These are phyloP conservation scores for Elongisporangium anandrum DNA, from an alignment of 352 stramenopile genomes.

Conservation along the genomic window DNA sequence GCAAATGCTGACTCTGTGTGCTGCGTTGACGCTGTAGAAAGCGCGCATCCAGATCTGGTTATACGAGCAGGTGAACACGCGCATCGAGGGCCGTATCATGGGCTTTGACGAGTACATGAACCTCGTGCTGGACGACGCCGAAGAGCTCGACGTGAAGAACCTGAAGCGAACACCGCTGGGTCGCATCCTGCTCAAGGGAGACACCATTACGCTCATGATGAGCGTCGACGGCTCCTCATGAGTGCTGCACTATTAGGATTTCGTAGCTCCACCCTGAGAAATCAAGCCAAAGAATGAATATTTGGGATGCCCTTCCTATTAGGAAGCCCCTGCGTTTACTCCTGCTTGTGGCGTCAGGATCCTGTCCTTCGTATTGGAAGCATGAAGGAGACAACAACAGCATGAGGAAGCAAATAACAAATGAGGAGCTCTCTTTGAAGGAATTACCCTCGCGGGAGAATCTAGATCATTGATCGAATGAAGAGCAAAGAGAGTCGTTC, in stretches of 20 bases:
- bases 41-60: conserved; percentile 98
- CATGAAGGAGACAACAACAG: background rate
- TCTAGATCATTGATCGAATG: background rate
- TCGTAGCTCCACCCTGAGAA: background rate
- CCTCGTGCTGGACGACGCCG: conserved; percentile 97
- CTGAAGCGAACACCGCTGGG: conserved; percentile 92
- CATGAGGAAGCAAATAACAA: background rate
- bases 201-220: conserved; percentile 99
- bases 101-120: conserved; percentile 99
- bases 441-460: background rate
- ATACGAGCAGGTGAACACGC: conserved; percentile 98
- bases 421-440: background rate
- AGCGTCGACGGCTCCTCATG: conserved; percentile 47
- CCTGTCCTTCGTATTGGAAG: background rate
- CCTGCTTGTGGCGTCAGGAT: background rate
- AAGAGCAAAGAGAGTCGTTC: background rate
- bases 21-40: conserved; percentile 63
- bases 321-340: background rate
- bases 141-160: conserved; percentile 95
- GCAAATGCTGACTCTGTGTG: background rate
- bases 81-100: conserved; percentile 99
- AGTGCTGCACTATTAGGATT: background rate
- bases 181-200: conserved; percentile 99
- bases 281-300: background rate
- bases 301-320: background rate